Evolutionary conservation across 2,329 filamentous ascomycete genomes (phyloP).

Genomic region (Tolypocladium cylindrosporum): DNA sequence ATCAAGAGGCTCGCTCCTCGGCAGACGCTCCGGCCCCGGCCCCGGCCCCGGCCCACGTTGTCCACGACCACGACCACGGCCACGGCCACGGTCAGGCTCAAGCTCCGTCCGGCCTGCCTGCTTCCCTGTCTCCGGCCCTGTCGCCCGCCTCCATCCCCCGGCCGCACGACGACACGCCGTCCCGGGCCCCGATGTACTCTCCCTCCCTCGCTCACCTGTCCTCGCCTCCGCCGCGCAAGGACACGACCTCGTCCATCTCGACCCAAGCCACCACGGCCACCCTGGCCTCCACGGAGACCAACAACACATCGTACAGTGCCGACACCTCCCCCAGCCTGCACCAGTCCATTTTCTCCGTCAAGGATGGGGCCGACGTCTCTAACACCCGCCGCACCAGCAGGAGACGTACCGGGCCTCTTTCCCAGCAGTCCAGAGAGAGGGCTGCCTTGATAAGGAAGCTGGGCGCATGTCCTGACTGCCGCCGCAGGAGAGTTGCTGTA

Average conservation of each 20-base stretch:
- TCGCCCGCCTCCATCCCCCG: conserved; percentile 8
- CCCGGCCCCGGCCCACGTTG: conserved; percentile 3
- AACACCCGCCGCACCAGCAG: conserved; percentile 44
- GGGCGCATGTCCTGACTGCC: conserved; percentile 46
- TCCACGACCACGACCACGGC: not conserved
- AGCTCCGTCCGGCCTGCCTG: conserved; percentile 3
- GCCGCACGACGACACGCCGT: conserved; percentile 1
- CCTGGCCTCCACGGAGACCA: conserved; percentile 34
- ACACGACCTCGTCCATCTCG: conserved; percentile 43
- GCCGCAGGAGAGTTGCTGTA: conserved; percentile 47
- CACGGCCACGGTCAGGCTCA: conserved; percentile 1
- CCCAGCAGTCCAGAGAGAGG: conserved; percentile 47
- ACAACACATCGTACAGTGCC: conserved; percentile 40
- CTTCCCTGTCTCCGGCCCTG: conserved; percentile 15
- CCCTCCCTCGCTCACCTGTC: conserved; percentile 11
- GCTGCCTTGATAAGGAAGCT: conserved; percentile 50
- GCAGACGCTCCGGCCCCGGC: conserved; percentile 1
- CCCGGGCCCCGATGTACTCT: conserved; percentile 6
- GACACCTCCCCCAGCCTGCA: conserved; percentile 39
- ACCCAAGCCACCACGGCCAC: conserved; percentile 37
- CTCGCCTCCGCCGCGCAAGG: conserved; percentile 29
- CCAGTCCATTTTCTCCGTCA: conserved; percentile 45
- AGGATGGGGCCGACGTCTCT: conserved; percentile 44
- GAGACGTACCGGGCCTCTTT: conserved; percentile 49
- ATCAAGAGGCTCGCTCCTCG: not conserved